Conservation (phyloP, 2,329 filamentous ascomycete genomes). For the Orbilia oligospora region DNA sequence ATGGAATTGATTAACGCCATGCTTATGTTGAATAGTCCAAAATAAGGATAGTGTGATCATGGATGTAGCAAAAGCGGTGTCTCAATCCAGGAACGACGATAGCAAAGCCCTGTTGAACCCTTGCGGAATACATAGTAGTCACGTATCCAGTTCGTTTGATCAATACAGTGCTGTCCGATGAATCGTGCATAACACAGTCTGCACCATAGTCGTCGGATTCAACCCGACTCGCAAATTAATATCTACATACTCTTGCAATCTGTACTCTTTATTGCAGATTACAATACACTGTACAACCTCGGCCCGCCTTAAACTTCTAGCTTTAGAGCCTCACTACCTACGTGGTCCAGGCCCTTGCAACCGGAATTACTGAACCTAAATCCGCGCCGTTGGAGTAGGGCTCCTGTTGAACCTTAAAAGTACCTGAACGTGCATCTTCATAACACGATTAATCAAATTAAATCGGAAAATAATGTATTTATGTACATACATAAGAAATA, state of each 20-base stretch:
- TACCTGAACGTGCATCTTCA: slow-evolving; percentile 6
- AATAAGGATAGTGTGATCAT: slow-evolving; percentile 1
- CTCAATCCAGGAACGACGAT: slow-evolving; percentile 36
- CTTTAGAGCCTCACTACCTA: neutral
- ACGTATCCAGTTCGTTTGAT: neutral
- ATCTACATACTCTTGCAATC: neutral
- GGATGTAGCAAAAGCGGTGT: slow-evolving; percentile 35
- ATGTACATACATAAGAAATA: slow-evolving; percentile 32
- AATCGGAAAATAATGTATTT: slow-evolving; percentile 50
- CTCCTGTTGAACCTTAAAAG: slow-evolving; percentile 5
- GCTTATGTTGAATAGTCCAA: slow-evolving; percentile 4
- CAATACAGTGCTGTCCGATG: neutral
- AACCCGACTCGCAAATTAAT: neutral
- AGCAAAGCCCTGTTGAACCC: neutral
- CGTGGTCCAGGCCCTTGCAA: slow-evolving; percentile 7
- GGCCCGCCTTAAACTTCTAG: slow-evolving; percentile 15
- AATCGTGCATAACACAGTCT: neutral
- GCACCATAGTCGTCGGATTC: neutral
- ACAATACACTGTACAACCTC: slow-evolving; percentile 27
- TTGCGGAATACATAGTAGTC: slow-evolving; percentile 24
- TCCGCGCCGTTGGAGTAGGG: slow-evolving; percentile 20
- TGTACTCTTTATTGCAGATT: neutral
- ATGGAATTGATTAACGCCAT: slow-evolving; percentile 16
- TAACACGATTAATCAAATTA: neutral
- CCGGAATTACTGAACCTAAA: slow-evolving; percentile 15